Percentiles rank a stretch among this genome's conserved stretches.
Conservation (phyloP, 441 rosid species). For the Euphorbia schlechtendalii region DNA sequence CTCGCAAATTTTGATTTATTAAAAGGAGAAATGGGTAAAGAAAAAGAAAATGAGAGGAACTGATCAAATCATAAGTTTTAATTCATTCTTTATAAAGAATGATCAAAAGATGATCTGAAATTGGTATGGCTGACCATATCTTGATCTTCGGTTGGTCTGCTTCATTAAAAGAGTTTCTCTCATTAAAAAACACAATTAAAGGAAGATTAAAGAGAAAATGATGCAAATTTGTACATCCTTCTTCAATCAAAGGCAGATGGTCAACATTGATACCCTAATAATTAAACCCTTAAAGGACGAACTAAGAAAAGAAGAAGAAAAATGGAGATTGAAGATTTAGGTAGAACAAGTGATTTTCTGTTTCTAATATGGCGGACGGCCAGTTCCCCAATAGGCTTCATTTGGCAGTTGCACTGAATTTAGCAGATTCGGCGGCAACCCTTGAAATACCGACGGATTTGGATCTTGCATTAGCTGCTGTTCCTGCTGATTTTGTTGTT, state of each 20-base stretch:
- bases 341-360: too few species aligned
- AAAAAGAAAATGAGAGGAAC: too few species aligned
- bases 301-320: slow-evolving; percentile 21
- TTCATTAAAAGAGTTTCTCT: not conserved
- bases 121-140: too few species aligned
- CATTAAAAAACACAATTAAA: slow-evolving; percentile 10
- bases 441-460: slow-evolving; percentile 50
- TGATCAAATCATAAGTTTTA: too few species aligned
- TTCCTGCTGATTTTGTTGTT: slow-evolving; percentile 35
- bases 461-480: slow-evolving; percentile 44
- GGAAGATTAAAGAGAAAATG: too few species aligned
- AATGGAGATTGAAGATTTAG: slow-evolving; percentile 24
- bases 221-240: slow-evolving; percentile 37
- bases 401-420: slow-evolving; percentile 63
- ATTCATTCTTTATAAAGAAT: too few species aligned
- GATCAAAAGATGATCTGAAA: too few species aligned
- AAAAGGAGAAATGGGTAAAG: too few species aligned
- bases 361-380: slow-evolving; percentile 48
- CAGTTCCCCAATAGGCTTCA: slow-evolving; percentile 70
- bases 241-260: slow-evolving; percentile 35
- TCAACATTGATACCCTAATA: too few species aligned
- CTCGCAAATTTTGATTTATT: too few species aligned
- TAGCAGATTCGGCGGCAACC: slow-evolving; percentile 60
- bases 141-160: too few species aligned
- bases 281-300: too few species aligned